phyloP scores from a whole-genome alignment of 257 asterid genomes.

The Solanum rostratum region DNA sequence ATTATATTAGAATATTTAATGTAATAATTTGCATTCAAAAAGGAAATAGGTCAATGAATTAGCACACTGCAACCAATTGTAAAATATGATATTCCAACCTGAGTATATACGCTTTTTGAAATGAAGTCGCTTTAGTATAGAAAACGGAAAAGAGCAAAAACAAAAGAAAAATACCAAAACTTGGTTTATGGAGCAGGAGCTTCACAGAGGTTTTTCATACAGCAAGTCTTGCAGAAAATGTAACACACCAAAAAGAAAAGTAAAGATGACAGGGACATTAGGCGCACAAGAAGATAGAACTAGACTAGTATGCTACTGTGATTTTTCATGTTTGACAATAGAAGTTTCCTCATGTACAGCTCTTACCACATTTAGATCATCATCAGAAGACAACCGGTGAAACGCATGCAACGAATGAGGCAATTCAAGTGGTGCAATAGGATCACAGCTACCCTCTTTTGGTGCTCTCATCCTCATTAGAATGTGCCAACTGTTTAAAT shows the following conservation, averaged over 20 bases:
- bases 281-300: background rate
- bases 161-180: background rate
- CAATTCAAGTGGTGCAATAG: conserved; percentile 75
- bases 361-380: conserved; percentile 56
- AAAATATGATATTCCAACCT: background rate
- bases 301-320: background rate
- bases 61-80: background rate
- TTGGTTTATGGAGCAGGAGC: background rate
- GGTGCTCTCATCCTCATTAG: conserved; percentile 75
- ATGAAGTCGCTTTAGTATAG: background rate
- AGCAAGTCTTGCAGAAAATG: background rate
- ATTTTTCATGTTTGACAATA: background rate
- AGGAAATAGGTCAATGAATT: background rate
- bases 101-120: background rate
- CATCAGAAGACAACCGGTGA: conserved; percentile 46
- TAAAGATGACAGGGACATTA: background rate
- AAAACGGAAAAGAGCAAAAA: background rate
- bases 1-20: background rate
- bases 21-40: background rate
- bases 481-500: conserved; percentile 68
- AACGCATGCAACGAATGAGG: conserved; percentile 84
- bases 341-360: background rate
- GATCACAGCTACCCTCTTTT: conserved; percentile 56
- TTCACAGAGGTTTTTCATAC: background rate
- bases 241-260: background rate